Evolutionary conservation across 208 protist species (phyloP).

Genomic region (Naegleria gruberi): DNA sequence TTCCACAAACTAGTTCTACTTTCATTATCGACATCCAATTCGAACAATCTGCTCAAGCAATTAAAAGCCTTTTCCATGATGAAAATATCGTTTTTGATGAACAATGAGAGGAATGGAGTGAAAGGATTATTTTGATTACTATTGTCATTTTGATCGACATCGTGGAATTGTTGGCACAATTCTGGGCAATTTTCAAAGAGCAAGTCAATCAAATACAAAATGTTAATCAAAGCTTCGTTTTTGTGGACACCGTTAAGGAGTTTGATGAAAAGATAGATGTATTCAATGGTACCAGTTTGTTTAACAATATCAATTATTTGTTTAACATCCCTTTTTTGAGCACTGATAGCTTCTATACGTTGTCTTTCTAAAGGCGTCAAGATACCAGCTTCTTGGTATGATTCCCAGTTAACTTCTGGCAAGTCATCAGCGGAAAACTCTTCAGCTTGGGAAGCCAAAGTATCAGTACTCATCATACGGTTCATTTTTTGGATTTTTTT

Average conservation of each 20-base stretch:
- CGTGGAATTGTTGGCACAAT: neutral
- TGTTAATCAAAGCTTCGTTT: neutral
- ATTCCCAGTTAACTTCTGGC: slow-evolving; percentile 1
- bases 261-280: slow-evolving; percentile 12
- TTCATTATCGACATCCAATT: neutral
- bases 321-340: neutral
- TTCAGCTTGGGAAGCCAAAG: neutral
- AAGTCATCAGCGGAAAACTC: neutral
- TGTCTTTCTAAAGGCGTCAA: neutral
- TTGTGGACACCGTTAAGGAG: neutral
- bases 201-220: slow-evolving; percentile 15
- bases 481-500: neutral
- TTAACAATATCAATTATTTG: neutral
- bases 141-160: neutral
- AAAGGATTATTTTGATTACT: neutral
- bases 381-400: neutral
- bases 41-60: neutral
- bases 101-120: neutral
- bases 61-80: neutral
- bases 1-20: neutral
- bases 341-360: neutral
- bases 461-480: neutral
- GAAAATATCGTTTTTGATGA: neutral
- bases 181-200: neutral
- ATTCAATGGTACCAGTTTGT: neutral